Evolutionary conservation across 768 basidiomycete species (phyloP).

Genomic region (Boletus speciosus): DNA sequence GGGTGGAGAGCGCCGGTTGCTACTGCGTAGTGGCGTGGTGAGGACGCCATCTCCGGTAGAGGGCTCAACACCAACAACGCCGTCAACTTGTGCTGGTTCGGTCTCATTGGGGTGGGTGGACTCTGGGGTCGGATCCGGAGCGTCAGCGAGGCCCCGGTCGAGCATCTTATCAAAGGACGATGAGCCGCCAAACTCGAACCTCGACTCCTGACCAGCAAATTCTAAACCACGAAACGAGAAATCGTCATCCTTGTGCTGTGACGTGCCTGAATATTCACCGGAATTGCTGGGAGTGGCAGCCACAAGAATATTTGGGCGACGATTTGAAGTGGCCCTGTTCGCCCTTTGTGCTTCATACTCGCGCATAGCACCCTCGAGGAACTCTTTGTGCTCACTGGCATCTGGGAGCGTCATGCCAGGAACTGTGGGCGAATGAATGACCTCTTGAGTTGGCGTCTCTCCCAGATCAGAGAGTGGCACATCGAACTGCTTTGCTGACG

Average conservation of each 20-base stretch:
- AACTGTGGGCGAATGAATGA: slow-evolving; percentile 31
- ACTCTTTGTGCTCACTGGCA: slow-evolving; percentile 34
- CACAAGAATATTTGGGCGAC: slow-evolving; percentile 38
- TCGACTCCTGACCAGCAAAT: slow-evolving; percentile 23
- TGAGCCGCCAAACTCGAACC: slow-evolving; percentile 37
- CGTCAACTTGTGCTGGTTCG: slow-evolving; percentile 5
- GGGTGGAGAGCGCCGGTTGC: slow-evolving; percentile 7
- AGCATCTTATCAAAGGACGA: slow-evolving; percentile 41
- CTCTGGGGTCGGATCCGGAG: slow-evolving; percentile 23
- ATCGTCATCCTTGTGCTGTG: slow-evolving; percentile 12
- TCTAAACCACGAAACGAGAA: slow-evolving; percentile 14
- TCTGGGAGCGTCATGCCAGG: slow-evolving; percentile 51
- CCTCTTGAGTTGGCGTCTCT: slow-evolving; percentile 29
- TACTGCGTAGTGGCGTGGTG: slow-evolving; percentile 1
- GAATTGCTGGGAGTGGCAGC: slow-evolving; percentile 51
- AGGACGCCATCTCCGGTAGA: background rate
- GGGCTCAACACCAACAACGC: slow-evolving; percentile 1
- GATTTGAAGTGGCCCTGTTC: slow-evolving; percentile 5
- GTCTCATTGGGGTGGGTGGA: slow-evolving; percentile 9
- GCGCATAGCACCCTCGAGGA: slow-evolving; percentile 23
- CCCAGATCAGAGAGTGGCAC: slow-evolving; percentile 58
- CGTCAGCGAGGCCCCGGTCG: slow-evolving; percentile 30
- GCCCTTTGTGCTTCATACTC: slow-evolving; percentile 24
- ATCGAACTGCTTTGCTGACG: slow-evolving; percentile 47
- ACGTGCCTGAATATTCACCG: slow-evolving; percentile 23